phyloP scores from a whole-genome alignment of 1,139 yeast species.

The Saccharomycopsis crataegensis region DNA sequence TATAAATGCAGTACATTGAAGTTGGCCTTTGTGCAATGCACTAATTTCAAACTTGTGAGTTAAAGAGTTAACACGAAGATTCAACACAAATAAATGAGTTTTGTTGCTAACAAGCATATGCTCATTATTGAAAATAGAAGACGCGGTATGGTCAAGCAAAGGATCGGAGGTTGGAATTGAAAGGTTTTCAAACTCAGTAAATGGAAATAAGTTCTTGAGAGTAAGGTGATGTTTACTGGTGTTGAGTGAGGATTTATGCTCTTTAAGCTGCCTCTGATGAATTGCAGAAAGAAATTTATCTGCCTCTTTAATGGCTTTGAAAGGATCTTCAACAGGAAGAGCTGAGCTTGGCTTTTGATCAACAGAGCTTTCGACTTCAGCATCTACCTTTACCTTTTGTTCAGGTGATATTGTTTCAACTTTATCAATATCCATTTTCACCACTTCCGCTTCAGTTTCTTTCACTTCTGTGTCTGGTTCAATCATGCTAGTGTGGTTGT shows the following conservation, averaged over 20 bases:
- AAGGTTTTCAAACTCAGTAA: conserved; percentile 9
- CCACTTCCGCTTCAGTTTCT: too few relatives aligned
- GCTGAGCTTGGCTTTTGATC: not conserved
- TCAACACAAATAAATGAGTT: conserved; percentile 12
- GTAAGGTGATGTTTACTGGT: conserved; percentile 10
- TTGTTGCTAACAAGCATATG: conserved; percentile 12
- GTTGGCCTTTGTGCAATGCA: not conserved
- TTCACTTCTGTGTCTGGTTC: conserved; percentile 15
- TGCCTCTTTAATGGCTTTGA: conserved; percentile 14
- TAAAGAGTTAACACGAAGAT: conserved; percentile 8
- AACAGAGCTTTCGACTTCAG: not conserved
- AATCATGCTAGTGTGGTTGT: conserved; percentile 4
- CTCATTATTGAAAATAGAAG: conserved; percentile 12
- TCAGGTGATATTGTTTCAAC: not conserved
- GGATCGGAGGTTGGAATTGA: conserved; percentile 6
- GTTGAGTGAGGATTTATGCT: conserved; percentile 14
- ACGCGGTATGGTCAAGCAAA: conserved; percentile 1
- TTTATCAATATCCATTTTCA: conserved; percentile 6
- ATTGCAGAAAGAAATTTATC: conserved; percentile 15
- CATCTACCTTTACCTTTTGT: not conserved
- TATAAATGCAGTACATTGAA: conserved; percentile 7
- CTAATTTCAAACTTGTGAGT: conserved; percentile 7
- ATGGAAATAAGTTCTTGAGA: conserved; percentile 8
- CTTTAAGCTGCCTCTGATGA: conserved; percentile 18
- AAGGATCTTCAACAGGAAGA: conserved; percentile 4